Evolutionary conservation across 2,329 filamentous ascomycete species (phyloP).

Genomic region (Capronia coronata): DNA sequence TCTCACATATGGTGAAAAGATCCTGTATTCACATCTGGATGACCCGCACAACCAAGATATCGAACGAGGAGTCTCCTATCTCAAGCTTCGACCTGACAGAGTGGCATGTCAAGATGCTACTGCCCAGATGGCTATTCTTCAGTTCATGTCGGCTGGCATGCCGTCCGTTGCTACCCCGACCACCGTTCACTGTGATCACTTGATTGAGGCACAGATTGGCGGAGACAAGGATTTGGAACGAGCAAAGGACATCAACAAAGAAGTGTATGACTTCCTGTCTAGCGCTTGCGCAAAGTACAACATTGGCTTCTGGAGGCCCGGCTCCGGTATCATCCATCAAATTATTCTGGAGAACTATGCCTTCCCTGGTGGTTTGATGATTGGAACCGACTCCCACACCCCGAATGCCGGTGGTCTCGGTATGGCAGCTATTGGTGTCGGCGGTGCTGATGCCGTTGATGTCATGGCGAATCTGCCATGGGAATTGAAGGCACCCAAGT

Average conservation of each 20-base stretch:
- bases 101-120: constrained; percentile 99
- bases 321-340: constrained; percentile 99
- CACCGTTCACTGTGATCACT: constrained; percentile 97
- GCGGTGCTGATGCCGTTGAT: constrained; percentile 96
- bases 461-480: constrained; percentile 96
- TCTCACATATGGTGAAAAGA: constrained; percentile 94
- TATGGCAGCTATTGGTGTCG: constrained; percentile 91
- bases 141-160: constrained; percentile 99
- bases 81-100: constrained; percentile 93
- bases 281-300: constrained; percentile 97
- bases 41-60: constrained; percentile 95
- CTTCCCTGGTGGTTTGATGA: constrained; percentile 96
- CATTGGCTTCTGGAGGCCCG: constrained; percentile 99
- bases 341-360: constrained; percentile 98
- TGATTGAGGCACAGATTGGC: constrained; percentile 95
- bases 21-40: constrained; percentile 97
- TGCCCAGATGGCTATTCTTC: constrained; percentile 97
- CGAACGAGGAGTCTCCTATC: constrained; percentile 88
- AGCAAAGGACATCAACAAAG: constrained; percentile 92
- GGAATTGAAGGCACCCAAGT: constrained; percentile 96
- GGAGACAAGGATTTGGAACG: constrained; percentile 88
- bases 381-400: constrained; percentile 96
- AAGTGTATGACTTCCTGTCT: constrained; percentile 96
- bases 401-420: constrained; percentile 85
- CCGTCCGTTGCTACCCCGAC: constrained; percentile 86